These are phyloP conservation scores for Tetrapisispora namnaoensis DNA, from an alignment of 805 yeast species.

Conservation along the genomic window DNA sequence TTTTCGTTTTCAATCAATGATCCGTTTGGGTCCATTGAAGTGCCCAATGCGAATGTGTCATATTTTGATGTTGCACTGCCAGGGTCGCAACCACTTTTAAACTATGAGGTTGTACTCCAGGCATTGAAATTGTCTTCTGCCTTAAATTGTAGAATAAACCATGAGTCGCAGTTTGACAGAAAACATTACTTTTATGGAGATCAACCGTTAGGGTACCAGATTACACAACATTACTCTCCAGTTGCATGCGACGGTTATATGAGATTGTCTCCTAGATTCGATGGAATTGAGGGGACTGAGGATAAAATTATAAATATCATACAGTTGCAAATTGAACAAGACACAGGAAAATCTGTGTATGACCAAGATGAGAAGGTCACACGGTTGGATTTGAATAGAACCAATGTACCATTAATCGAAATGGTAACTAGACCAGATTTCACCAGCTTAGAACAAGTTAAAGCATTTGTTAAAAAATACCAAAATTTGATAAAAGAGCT, in stretches of 20 bases:
- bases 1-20: constrained; percentile 53
- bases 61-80: constrained; percentile 82
- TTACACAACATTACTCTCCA: constrained; percentile 82
- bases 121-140: constrained; percentile 71
- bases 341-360: constrained; percentile 75
- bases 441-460: constrained; percentile 52
- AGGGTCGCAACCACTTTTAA: constrained; percentile 81
- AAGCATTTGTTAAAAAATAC: constrained; percentile 70
- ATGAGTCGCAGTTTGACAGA: constrained; percentile 66
- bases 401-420: constrained; percentile 81
- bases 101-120: constrained; percentile 58
- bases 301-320: constrained; percentile 46
- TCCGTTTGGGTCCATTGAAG: constrained; percentile 34
- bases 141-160: constrained; percentile 47
- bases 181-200: constrained; percentile 96
- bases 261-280: constrained; percentile 39
- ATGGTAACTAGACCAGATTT: constrained; percentile 89
- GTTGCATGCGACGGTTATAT: constrained; percentile 61
- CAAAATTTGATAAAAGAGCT: constrained; percentile 61
- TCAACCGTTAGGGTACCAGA: constrained; percentile 93
- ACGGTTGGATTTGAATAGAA: constrained; percentile 70
- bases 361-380: constrained; percentile 28
- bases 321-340: constrained; percentile 91
- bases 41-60: constrained; percentile 63
- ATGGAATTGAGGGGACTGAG: constrained; percentile 37